Base-by-base conservation (phyloP, 805 yeast species). In the Cyberlindnera americana region DNA sequence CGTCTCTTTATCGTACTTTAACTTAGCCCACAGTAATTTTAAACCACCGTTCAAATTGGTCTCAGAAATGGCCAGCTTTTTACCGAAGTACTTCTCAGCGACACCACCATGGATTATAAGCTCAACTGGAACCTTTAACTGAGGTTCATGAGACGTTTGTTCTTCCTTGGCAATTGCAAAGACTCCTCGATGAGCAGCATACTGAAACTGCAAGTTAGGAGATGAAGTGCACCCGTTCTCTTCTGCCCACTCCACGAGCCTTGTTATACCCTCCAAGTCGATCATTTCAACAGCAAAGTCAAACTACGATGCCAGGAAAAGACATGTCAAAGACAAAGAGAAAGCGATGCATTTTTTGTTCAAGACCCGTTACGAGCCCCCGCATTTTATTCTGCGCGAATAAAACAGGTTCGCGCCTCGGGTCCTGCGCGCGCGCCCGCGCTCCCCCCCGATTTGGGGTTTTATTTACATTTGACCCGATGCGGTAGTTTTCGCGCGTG, bases 1-100 rank as follows among this genome's bases (percentile, higher is more conserved):
- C 15, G 42, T 23, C 15, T 19, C 27, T 10, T 56, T 64, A 11
- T 35, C 56, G 45, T 61, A 74, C 47, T 63, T 73, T 43, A 73
- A 37, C 38, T 66, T 69, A 0, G 75, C 69, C 5, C 73, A 34
- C 0, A 72, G 40, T 5, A 74, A 46, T 33, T 70, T 64, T 19
- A 67, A 40, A 32, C 62, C 57, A 2, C 60, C 56, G 39, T 70
- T 71, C 4, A 52, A 51, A 17, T 59, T 53, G 5, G 12, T 33
- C 14, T 48, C 41, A 7, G 25, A 34, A n/a, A 8, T 15, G 4
- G 38, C 45, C 11, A 36, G 25, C 8, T 36, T 18, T 23, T 45
- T 37, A 1, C 51, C 54, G 46, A 66, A 60, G 13, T 47, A 49
- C 3, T 37, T 23, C 13, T 47, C 33, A 1, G 66, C 52, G 5